A percentile compares a stretch with the other conserved stretches of the same genome.
Conservation (phyloP, 257 asterid species). For the Forsythia viridissima region DNA sequence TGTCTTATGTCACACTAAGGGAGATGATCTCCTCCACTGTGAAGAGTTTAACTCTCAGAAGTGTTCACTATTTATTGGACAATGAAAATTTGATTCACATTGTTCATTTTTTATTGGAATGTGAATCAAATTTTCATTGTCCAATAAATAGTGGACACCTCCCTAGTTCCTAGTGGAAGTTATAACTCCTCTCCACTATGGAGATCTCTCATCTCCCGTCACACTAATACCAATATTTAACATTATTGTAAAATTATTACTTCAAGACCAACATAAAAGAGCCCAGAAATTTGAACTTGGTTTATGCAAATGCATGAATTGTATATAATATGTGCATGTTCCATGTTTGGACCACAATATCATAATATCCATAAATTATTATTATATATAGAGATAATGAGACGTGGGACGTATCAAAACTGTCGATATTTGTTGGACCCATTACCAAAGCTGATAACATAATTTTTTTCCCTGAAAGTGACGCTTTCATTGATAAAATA, state of each 20-base stretch:
- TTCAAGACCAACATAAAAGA: background rate
- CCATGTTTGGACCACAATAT: background rate
- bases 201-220: background rate
- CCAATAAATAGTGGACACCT: no score
- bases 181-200: no score
- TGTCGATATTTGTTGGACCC: conserved; percentile 7
- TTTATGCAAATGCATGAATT: conserved; percentile 22
- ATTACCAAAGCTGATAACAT: conserved; percentile 18
- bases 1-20: background rate
- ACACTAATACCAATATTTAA: no score
- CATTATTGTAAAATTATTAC: background rate
- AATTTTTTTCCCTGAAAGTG: background rate
- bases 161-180: no score
- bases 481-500: background rate
- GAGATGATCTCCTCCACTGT: no score
- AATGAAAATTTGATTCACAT: no score
- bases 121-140: no score
- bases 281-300: conserved; percentile 12
- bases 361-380: background rate
- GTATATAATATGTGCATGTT: background rate
- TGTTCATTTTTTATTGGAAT: no score
- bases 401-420: background rate
- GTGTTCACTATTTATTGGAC: no score
- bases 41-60: no score
- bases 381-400: background rate